Percentiles rank a stretch among this genome's conserved stretches.
Evolutionary conservation across 345 rosid genomes (phyloP).

Genomic region (Firmiana major): DNA sequence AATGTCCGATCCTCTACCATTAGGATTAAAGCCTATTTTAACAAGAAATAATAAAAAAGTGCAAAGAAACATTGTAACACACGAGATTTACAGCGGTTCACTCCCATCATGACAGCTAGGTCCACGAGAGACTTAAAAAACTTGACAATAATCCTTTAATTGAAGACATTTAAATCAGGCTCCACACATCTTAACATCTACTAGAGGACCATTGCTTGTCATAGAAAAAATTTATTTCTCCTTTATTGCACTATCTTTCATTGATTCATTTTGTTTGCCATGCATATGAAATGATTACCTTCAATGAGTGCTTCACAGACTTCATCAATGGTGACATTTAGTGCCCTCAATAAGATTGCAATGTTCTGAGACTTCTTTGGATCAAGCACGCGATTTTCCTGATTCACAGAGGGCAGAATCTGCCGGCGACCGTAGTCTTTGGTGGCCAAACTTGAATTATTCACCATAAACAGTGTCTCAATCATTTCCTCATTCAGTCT

Average conservation of each 20-base stretch:
- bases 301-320: slow-evolving; percentile 88
- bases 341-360: slow-evolving; percentile 87
- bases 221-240: not conserved
- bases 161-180: no score
- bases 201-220: not conserved
- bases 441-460: slow-evolving; percentile 38
- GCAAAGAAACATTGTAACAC: no score
- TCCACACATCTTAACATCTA: no score
- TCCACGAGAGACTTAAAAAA: no score
- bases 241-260: not conserved
- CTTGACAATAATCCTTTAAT: no score
- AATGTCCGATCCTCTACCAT: no score
- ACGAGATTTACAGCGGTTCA: no score
- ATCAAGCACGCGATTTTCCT: slow-evolving; percentile 76
- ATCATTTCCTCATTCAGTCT: slow-evolving; percentile 98
- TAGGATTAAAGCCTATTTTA: no score
- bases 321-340: slow-evolving; percentile 84
- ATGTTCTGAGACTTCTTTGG: slow-evolving; percentile 88
- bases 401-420: slow-evolving; percentile 32
- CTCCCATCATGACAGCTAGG: no score
- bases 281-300: slow-evolving; percentile 38
- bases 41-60: no score
- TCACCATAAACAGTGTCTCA: slow-evolving; percentile 76
- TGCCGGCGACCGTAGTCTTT: slow-evolving; percentile 41
- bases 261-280: not conserved